These are phyloP conservation scores for Thozetella sp. DNA, from an alignment of 495 filamentous ascomycete genomes.

Conservation along the genomic window DNA sequence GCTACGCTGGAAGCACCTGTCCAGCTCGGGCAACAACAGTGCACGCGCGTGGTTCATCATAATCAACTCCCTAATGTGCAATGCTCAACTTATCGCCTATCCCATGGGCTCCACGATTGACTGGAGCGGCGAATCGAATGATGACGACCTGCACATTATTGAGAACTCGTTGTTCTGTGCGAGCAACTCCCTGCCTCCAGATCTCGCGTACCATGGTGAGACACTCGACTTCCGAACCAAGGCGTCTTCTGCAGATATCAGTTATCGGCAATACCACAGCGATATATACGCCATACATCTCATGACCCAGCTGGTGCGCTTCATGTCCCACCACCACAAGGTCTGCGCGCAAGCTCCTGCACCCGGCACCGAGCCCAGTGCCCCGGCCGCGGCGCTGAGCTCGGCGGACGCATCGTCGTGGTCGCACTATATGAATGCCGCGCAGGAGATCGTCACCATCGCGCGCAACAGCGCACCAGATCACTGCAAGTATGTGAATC, in stretches of 20 bases:
- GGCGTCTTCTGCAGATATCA: not conserved
- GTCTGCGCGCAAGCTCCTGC: slow-evolving; percentile 14
- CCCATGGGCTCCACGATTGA: slow-evolving; percentile 5
- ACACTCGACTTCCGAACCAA: slow-evolving; percentile 17
- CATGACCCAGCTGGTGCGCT: slow-evolving; percentile 27
- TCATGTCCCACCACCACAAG: slow-evolving; percentile 33
- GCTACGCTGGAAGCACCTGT: slow-evolving; percentile 27
- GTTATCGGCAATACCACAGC: slow-evolving; percentile 13
- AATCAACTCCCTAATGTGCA: slow-evolving; percentile 28
- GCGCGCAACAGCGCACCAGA: slow-evolving; percentile 15
- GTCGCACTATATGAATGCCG: slow-evolving; percentile 22
- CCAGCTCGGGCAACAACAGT: slow-evolving; percentile 26
- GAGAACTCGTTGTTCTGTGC: slow-evolving; percentile 23
- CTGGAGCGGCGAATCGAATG: slow-evolving; percentile 1
- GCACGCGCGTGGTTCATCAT: slow-evolving; percentile 40
- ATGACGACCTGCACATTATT: slow-evolving; percentile 13
- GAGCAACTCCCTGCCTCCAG: slow-evolving; percentile 15
- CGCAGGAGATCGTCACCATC: slow-evolving; percentile 22
- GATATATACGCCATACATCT: slow-evolving; percentile 26
- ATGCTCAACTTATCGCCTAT: slow-evolving; percentile 23
- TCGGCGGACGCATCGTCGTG: not conserved
- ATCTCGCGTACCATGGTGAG: slow-evolving; percentile 20
- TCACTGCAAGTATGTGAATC: slow-evolving; percentile 26
- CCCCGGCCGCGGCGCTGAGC: not conserved
- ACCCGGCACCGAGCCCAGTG: not conserved